Evolutionary conservation across 1,284 basidiomycete genomes (phyloP).

Genomic region (Prillingera fragicola): DNA sequence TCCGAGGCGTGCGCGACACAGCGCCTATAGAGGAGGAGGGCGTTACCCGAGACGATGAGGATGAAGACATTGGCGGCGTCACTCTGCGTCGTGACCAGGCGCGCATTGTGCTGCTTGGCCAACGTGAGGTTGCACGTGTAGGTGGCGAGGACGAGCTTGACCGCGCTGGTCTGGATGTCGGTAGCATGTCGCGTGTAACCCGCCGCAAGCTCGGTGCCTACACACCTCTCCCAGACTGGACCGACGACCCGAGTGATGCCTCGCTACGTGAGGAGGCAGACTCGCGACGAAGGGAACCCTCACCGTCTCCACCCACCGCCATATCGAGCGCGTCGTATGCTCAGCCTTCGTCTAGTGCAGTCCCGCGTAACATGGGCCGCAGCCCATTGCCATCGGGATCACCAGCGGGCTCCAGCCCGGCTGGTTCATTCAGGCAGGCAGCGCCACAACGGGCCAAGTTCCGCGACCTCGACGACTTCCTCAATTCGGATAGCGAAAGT

Average conservation of each 20-base stretch:
- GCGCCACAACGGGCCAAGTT: conserved; percentile 28
- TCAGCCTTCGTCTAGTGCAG: background rate
- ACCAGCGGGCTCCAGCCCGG: conserved; percentile 4
- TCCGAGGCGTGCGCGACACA: conserved; percentile 52
- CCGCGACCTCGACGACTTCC: conserved; percentile 46
- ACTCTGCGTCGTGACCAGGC: conserved; percentile 75
- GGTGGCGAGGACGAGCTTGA: conserved; percentile 57
- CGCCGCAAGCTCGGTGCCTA: conserved; percentile 36
- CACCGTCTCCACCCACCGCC: background rate
- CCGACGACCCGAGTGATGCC: conserved; percentile 50
- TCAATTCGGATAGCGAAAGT: conserved; percentile 40
- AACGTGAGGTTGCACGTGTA: conserved; percentile 51
- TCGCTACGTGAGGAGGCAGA: conserved; percentile 42
- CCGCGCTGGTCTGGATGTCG: conserved; percentile 34
- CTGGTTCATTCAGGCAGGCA: conserved; percentile 7
- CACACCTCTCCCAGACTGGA: conserved; percentile 45
- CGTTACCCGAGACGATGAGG: conserved; percentile 24
- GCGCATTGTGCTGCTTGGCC: conserved; percentile 67
- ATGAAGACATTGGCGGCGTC: conserved; percentile 60
- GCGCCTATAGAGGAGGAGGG: conserved; percentile 21
- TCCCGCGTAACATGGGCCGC: conserved; percentile 3
- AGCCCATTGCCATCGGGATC: too few species aligned
- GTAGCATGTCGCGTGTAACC: conserved; percentile 38
- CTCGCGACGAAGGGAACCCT: too few species aligned
- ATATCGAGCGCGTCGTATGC: background rate